These are phyloP conservation scores for Citrullus amarus DNA, from an alignment of 306 rosid species.

Conservation along the genomic window DNA sequence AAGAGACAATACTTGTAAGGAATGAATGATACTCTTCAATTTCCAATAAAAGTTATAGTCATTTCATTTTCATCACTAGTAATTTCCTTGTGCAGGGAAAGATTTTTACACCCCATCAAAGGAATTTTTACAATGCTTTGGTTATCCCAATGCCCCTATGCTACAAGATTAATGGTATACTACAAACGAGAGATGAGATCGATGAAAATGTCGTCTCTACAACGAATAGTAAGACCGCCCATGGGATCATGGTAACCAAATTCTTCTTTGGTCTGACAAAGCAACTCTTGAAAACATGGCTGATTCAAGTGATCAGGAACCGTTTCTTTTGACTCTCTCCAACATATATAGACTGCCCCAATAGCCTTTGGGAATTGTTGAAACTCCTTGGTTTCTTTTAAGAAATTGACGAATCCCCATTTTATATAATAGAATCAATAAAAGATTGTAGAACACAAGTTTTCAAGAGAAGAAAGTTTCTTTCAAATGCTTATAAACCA, in stretches of 20 bases:
- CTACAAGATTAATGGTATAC: background rate
- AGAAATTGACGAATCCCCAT: background rate
- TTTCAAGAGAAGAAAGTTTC: background rate
- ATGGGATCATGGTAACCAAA: constrained; percentile 25
- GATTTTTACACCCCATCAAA: background rate
- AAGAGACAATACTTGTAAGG: background rate
- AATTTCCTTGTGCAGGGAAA: background rate
- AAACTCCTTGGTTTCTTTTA: background rate
- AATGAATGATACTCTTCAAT: background rate
- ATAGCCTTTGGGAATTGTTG: constrained; percentile 15
- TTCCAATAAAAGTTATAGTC: background rate
- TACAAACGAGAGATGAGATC: background rate
- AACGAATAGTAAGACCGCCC: constrained; percentile 26
- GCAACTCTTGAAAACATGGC: constrained; percentile 23
- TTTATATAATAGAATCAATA: background rate
- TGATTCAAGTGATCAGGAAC: constrained; percentile 28
- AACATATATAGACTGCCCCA: constrained; percentile 29
- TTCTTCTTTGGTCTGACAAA: constrained; percentile 23
- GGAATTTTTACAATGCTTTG: background rate
- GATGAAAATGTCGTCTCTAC: background rate
- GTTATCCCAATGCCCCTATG: background rate
- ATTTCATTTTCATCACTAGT: background rate
- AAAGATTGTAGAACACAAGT: background rate
- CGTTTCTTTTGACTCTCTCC: constrained; percentile 30
- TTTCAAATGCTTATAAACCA: background rate